Conservation (phyloP, 495 filamentous ascomycete species). For the Entonaema liquescens region DNA sequence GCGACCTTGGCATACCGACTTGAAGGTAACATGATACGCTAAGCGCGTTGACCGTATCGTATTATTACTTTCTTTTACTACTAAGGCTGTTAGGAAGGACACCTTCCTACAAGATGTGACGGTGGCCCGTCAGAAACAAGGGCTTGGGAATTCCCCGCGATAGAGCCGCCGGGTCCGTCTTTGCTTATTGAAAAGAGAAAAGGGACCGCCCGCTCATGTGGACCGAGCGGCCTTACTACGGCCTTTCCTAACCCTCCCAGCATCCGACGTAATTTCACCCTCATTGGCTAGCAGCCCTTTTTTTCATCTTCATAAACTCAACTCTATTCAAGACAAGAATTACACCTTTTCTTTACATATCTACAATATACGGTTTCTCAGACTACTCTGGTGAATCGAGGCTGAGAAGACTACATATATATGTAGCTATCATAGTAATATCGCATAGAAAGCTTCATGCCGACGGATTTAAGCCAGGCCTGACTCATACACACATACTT, state of each 20-base stretch:
- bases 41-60: slow-evolving; percentile 27
- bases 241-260: slow-evolving; percentile 41
- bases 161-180: slow-evolving; percentile 44
- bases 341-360: slow-evolving; percentile 11
- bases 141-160: slow-evolving; percentile 45
- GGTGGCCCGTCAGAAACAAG: slow-evolving; percentile 36
- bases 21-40: neutral
- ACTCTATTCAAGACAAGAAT: neutral
- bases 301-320: slow-evolving; percentile 25
- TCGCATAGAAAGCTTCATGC: slow-evolving; percentile 1
- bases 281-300: slow-evolving; percentile 37
- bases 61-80: slow-evolving; percentile 14
- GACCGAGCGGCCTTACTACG: slow-evolving; percentile 45
- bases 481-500: slow-evolving; percentile 23
- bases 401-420: slow-evolving; percentile 2
- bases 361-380: slow-evolving; percentile 10
- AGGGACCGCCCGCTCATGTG: slow-evolving; percentile 40
- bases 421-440: neutral
- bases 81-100: neutral
- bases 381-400: slow-evolving; percentile 8
- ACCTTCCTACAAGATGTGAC: slow-evolving; percentile 21
- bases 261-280: slow-evolving; percentile 27
- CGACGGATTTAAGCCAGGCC: slow-evolving; percentile 1
- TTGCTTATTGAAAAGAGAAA: slow-evolving; percentile 12
- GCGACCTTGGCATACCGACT: neutral